phyloP scores from a whole-genome alignment of 2,329 filamentous ascomycete genomes.

The Exophiala alcalophila region DNA sequence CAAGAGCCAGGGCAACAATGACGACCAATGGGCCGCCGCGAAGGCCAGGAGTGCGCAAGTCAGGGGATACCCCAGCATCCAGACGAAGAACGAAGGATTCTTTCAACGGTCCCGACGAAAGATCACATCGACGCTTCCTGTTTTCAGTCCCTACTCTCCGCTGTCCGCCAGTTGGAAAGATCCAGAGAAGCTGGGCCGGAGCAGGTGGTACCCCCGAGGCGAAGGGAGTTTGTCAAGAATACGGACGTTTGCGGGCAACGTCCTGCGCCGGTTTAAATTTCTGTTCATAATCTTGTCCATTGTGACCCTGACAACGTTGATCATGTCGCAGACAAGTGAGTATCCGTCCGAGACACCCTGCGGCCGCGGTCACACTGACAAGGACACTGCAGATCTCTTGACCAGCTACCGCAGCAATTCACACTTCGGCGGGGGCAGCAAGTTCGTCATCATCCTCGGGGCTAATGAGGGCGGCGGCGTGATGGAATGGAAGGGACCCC shows the following conservation, averaged over 20 bases:
- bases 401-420: conserved; percentile 67
- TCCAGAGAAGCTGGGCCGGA: conserved; percentile 71
- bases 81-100: conserved; percentile 79
- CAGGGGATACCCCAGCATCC: conserved; percentile 73
- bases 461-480: conserved; percentile 95
- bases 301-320: conserved; percentile 24
- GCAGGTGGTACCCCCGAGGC: conserved; percentile 52
- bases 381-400: conserved; percentile 55
- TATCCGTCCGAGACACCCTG: no score
- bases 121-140: conserved; percentile 74
- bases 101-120: conserved; percentile 79
- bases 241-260: conserved; percentile 42
- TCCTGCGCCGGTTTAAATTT: conserved; percentile 62
- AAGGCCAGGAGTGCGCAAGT: conserved; percentile 72
- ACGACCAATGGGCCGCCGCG: conserved; percentile 76
- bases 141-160: conserved; percentile 52
- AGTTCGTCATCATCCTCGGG: conserved; percentile 88
- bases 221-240: conserved; percentile 36
- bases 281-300: conserved; percentile 51
- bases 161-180: conserved; percentile 58
- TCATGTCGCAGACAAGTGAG: conserved; percentile 29
- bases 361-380: no score
- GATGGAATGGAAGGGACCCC: conserved; percentile 97
- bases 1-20: conserved; percentile 51
- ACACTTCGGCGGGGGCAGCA: conserved; percentile 77